Evolutionary conservation across 139 green algal genomes (phyloP), one percentile per base, ranked within the genome.

Genomic region (Chlorella vulgaris): DNA sequence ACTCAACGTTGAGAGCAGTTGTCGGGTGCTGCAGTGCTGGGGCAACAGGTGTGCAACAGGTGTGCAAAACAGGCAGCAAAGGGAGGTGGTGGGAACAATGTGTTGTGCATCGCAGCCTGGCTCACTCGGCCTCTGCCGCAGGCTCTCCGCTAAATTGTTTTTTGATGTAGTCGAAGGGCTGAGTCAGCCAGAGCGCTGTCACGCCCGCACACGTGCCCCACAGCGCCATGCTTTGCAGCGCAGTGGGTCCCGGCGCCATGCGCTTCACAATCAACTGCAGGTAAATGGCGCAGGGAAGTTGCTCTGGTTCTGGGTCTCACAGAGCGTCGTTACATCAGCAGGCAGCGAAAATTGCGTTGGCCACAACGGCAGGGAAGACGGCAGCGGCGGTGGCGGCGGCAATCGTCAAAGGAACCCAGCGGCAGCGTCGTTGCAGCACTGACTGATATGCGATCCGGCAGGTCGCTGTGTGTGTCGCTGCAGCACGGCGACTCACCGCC

Each of bases 161-260:
- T 38, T 42, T 77, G 7, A 78, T 47, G 18, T 42, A 88, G 29
- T 88, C 83, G 74, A 84, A 85, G 18, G 84, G 84, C 53, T 83
- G 84, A 7, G 55, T 36, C 7, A 88, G 36, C 70, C 70, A 88
- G 0, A 88, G 33, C 1, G 79, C 79, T 4, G 42, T 68, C 31
- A 80, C 31, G n/a, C 18, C 70, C 33, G 81, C 81, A 38, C 33
- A 67, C 0, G 24, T 40, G 21, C 82, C 82, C 82, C 82, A 86
- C 40, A 86, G 31, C 10, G 53, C 55, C 55, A 65, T 28, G 55
- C 55, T 65, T 21, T 76, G 73, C 73, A 79, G 24, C 1, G 29
- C 73, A 0, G 36, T 68, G 18, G 73, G 73, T 2, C 51, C 33
- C 0, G 73, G 73, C 33, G 53, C 73, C 50, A 79, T 33, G 47